Evolutionary conservation across 257 asterid genomes (phyloP).

Genomic region (Cinchona pubescens): DNA sequence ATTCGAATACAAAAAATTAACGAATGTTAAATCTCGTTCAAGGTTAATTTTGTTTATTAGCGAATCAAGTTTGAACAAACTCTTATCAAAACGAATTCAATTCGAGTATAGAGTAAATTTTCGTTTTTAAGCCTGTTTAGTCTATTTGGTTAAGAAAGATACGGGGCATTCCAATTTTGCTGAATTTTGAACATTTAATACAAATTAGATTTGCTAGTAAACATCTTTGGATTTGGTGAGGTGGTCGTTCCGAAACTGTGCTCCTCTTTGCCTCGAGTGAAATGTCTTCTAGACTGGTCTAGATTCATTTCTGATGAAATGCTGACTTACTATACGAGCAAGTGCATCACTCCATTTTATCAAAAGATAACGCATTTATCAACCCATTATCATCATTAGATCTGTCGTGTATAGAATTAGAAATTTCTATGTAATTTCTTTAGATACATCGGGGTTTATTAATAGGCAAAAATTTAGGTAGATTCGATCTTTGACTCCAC

Average conservation of each 20-base stretch:
- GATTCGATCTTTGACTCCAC: no score
- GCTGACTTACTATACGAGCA: slow-evolving; percentile 2
- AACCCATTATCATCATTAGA: slow-evolving; percentile 5
- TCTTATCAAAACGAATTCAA: no score
- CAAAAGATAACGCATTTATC: neutral
- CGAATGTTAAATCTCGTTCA: no score
- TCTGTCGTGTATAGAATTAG: neutral
- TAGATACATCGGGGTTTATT: neutral
- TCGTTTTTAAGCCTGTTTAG: no score
- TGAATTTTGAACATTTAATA: neutral
- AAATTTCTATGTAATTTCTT: neutral
- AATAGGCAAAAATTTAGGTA: no score
- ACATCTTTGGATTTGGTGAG: neutral
- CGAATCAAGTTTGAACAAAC: no score
- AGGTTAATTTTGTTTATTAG: no score
- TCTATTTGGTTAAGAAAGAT: neutral
- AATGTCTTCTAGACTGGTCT: neutral
- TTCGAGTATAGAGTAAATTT: no score
- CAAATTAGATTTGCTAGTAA: neutral
- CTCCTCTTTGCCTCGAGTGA: neutral
- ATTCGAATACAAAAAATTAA: no score
- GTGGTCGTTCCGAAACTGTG: no score
- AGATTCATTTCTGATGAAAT: neutral
- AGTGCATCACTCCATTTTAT: slow-evolving; percentile 12
- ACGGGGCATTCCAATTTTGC: neutral